phyloP scores from a whole-genome alignment of 1,284 basidiomycete genomes.

The Xanthoconium separans region DNA sequence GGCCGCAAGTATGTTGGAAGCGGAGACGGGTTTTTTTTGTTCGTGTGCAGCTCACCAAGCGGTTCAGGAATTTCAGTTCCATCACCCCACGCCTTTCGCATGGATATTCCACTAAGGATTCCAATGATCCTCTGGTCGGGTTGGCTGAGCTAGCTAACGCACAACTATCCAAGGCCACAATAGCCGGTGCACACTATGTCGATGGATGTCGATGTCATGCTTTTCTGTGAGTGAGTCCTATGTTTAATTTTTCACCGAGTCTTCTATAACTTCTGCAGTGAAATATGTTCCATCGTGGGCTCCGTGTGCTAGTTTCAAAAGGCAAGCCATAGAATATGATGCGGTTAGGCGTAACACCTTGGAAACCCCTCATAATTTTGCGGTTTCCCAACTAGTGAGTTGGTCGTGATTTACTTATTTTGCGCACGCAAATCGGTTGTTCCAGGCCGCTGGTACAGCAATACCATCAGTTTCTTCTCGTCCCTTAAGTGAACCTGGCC shows the following conservation, averaged over 20 bases:
- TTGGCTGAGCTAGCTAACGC: conserved; percentile 11
- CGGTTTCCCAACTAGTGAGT: conserved; percentile 47
- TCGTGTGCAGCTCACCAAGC: neutral
- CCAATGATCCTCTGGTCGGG: conserved; percentile 16
- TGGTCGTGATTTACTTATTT: neutral
- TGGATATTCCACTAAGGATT: conserved; percentile 15
- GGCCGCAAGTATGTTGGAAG: conserved; percentile 13
- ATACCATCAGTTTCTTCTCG: conserved; percentile 45
- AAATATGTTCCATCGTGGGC: conserved; percentile 58
- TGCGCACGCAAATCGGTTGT: neutral
- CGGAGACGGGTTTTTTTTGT: neutral
- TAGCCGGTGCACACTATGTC: conserved; percentile 2
- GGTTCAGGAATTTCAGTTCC: conserved; percentile 7
- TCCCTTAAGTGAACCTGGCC: conserved; percentile 43
- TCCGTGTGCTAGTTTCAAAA: conserved; percentile 57
- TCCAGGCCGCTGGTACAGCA: conserved; percentile 45
- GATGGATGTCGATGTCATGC: conserved; percentile 15
- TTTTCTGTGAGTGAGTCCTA: conserved; percentile 4
- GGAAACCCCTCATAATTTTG: conserved; percentile 50
- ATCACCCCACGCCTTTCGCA: conserved; percentile 15
- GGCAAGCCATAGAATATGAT: conserved; percentile 45
- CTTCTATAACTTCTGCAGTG: conserved; percentile 37
- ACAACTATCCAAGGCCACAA: conserved; percentile 11
- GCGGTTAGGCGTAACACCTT: conserved; percentile 46
- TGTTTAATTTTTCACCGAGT: neutral